phyloP scores from a whole-genome alignment of 768 basidiomycete genomes.

The Fibroporia radiculosa region DNA sequence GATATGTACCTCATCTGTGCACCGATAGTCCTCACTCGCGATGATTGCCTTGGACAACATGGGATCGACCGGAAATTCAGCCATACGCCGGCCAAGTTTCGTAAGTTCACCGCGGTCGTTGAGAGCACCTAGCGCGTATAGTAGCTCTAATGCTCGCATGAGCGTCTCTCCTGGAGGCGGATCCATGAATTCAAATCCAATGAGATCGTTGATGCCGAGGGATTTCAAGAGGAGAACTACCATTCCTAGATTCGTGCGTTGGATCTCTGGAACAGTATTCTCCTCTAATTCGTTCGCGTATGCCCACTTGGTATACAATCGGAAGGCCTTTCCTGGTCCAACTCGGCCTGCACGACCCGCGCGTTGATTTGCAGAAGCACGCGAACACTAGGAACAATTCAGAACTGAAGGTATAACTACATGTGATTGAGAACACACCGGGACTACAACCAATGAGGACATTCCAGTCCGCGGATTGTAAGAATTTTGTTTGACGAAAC shows the following conservation, averaged over 20 bases:
- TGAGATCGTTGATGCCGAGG: conserved; percentile 95
- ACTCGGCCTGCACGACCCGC: conserved; percentile 97
- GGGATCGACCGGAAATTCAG: conserved; percentile 97
- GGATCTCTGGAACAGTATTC: conserved; percentile 97
- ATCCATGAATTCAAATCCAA: conserved; percentile 98
- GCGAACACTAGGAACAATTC: conserved; percentile 60
- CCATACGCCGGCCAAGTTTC: conserved; percentile 95
- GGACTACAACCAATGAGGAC: conserved; percentile 94
- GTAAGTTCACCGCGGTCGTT: conserved; percentile 96
- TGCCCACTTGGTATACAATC: conserved; percentile 99
- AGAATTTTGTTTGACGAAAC: conserved; percentile 98
- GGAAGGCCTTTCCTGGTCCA: conserved; percentile 95
- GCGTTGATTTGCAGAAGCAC: conserved; percentile 94
- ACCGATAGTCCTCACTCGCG: conserved; percentile 86
- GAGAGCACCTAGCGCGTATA: conserved; percentile 93
- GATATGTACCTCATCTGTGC: conserved; percentile 86
- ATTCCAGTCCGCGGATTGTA: conserved; percentile 99
- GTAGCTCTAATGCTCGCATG: conserved; percentile 85
- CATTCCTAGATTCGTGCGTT: conserved; percentile 95
- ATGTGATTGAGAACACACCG: conserved; percentile 45
- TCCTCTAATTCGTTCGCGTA: conserved; percentile 93
- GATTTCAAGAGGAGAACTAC: conserved; percentile 94
- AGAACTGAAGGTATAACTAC: not conserved
- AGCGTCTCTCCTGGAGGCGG: conserved; percentile 97
- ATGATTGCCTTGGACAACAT: conserved; percentile 97